These are phyloP conservation scores for Solanum peruvianum DNA, from an alignment of 257 asterid genomes.

Conservation along the genomic window DNA sequence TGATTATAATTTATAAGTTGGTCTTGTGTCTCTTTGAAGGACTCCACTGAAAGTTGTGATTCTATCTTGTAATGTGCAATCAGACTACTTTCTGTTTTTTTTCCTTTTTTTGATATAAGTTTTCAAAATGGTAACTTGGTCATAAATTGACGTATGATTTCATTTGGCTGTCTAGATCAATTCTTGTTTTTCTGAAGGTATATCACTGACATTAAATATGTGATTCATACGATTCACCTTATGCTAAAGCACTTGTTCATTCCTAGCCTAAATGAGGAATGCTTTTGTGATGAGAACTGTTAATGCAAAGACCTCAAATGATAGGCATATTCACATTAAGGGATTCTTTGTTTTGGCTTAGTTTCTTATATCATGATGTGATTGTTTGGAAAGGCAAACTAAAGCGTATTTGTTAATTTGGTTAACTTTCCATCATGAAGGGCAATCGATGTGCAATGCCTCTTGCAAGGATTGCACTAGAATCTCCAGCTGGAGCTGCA, in stretches of 20 bases:
- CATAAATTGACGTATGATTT: not conserved
- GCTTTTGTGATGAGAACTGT: not conserved
- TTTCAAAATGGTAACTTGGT: not conserved
- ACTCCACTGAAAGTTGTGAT: not conserved
- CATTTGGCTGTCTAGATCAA: not conserved
- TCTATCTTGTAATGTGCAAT: not conserved
- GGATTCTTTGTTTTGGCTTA: not conserved
- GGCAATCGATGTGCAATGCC: slow-evolving; percentile 83
- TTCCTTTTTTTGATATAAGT: not conserved
- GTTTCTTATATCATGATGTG: not conserved
- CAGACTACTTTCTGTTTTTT: not conserved
- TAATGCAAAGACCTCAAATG: not conserved
- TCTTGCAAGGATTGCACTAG: slow-evolving; percentile 48
- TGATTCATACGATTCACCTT: not conserved
- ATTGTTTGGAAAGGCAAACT: not conserved
- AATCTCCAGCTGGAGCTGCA: slow-evolving; percentile 94
- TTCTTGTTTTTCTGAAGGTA: not conserved
- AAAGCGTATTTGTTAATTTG: not conserved
- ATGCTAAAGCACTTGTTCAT: not conserved
- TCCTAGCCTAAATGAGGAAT: not conserved
- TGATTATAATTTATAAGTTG: not conserved
- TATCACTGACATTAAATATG: not conserved
- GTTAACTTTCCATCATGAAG: slow-evolving; percentile 18
- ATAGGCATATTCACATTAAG: not conserved
- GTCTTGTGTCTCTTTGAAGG: not conserved